Evolutionary conservation across 228 moss, liverwort and hornwort species (phyloP), one percentile per base, ranked within the genome.

Genomic region (Sphagnum magellanicum): DNA sequence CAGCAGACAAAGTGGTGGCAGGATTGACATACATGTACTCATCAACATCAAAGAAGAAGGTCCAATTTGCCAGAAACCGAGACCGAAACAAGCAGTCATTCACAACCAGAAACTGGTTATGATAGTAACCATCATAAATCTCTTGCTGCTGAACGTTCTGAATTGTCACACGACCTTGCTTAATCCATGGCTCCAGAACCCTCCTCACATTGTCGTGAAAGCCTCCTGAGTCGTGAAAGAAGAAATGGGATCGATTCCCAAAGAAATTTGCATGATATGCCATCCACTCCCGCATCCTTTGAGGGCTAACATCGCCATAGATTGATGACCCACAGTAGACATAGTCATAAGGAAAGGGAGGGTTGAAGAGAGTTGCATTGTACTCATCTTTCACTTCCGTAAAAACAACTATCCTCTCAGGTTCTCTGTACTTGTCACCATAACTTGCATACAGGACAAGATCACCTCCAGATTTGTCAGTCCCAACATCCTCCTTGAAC

Each of bases 321-420:
- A 87, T 48, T 4, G 87, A 79, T 6, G 87, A 87, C 4, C 87
- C 87, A 62, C 87, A 87, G 71, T 87, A 87, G 49, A 87, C 79
- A 52, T 87, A 84, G 5, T 87, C 87, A 50, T 84, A 84, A 10
- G 79, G 79, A 62, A 66, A 87, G 4, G 81, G 84, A 1, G 81
- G 84, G 50, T 61, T 9, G 64, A 87, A 75, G 51, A 58, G 68
- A 6, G 68, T 77, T 49, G 79, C 81, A 87, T 84, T 81, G 52
- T 81, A 87, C 48, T 77, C 75, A 5, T 79, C 81, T 11, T 52
- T 70, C 0, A 5, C 13, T 75, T 87, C 87, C 4, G 4, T 59
- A 7, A 87, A 16, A 16, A 77, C 84, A 5, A 50, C 50, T 0
- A 87, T 77, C 53, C 77, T 60, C 32, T 87, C 87, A 9, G 81